phyloP scores from a whole-genome alignment of 345 rosid genomes.

The Citropsis articulata region DNA sequence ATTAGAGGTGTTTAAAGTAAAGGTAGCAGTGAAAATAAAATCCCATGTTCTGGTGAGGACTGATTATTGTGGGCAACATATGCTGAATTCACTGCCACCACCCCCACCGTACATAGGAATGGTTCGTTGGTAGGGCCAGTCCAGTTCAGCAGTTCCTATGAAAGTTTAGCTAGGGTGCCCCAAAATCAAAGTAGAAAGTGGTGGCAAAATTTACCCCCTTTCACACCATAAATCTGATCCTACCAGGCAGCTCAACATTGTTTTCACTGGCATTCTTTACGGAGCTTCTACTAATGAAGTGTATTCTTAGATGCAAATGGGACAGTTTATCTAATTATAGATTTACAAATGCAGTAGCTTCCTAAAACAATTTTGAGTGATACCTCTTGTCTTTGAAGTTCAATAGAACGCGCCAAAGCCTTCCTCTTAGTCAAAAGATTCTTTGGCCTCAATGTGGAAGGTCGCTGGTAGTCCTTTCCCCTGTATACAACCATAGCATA shows the following conservation, averaged over 20 bases:
- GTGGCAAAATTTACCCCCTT: not conserved
- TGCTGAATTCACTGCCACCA: not conserved
- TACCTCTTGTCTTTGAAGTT: slow-evolving; percentile 93
- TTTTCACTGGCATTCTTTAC: not conserved
- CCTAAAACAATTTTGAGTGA: not conserved
- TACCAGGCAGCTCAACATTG: not conserved
- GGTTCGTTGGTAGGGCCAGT: not conserved
- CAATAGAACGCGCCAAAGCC: slow-evolving; percentile 94
- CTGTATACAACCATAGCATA: slow-evolving; percentile 80
- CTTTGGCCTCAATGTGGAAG: slow-evolving; percentile 72
- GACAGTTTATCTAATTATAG: not conserved
- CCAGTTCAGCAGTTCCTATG: not conserved
- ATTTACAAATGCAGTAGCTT: slow-evolving; percentile 9
- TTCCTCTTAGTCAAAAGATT: slow-evolving; percentile 94
- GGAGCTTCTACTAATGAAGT: not conserved
- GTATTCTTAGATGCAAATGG: slow-evolving; percentile 8
- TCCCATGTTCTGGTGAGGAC: not conserved
- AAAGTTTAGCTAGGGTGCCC: not conserved
- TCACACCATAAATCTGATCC: not conserved
- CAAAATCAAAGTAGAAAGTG: not conserved
- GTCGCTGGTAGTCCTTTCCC: slow-evolving; percentile 85
- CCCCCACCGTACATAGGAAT: not conserved
- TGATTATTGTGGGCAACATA: not conserved
- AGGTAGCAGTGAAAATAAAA: not conserved
- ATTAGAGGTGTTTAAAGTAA: slow-evolving; percentile 6